Evolutionary conservation across 2,329 filamentous ascomycete species (phyloP).

Genomic region (Atkinsonella hypoxylon): DNA sequence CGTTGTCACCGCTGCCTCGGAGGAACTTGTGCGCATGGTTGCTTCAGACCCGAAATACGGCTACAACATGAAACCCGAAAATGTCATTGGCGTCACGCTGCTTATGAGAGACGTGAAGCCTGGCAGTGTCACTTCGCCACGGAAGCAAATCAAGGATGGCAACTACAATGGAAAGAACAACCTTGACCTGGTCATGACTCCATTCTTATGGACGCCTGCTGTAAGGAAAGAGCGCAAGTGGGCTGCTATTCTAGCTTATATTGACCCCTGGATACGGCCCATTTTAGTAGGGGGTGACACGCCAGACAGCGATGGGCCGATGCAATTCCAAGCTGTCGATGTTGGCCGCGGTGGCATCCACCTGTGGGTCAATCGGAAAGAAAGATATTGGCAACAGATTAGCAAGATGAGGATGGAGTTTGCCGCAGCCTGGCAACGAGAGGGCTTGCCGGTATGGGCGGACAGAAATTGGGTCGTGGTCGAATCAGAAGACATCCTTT

Average conservation of each 20-base stretch:
- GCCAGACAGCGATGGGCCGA: constrained; percentile 29
- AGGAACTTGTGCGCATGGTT: constrained; percentile 34
- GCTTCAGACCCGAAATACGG: constrained; percentile 32
- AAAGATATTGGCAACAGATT: constrained; percentile 22
- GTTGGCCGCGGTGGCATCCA: constrained; percentile 28
- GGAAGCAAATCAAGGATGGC: constrained; percentile 27
- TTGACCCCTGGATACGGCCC: constrained; percentile 30
- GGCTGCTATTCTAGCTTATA: constrained; percentile 30
- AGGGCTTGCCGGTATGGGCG: constrained; percentile 26
- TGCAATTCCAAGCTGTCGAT: constrained; percentile 33
- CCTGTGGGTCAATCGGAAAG: constrained; percentile 29
- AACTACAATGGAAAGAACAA: constrained; percentile 23
- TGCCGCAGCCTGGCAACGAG: constrained; percentile 20
- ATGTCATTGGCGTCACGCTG: constrained; percentile 30
- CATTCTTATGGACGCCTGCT: constrained; percentile 30
- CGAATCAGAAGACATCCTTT: constrained; percentile 26
- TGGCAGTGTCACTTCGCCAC: constrained; percentile 21
- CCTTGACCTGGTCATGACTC: constrained; percentile 26
- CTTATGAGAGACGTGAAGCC: constrained; percentile 20
- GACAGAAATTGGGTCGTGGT: constrained; percentile 34
- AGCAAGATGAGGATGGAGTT: constrained; percentile 25
- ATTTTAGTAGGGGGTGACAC: constrained; percentile 31
- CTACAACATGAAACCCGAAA: constrained; percentile 31
- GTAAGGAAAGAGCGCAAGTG: constrained; percentile 33
- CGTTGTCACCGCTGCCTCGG: constrained; percentile 28